Conservation (phyloP, 768 basidiomycete species). For the Suillus sp. region DNA sequence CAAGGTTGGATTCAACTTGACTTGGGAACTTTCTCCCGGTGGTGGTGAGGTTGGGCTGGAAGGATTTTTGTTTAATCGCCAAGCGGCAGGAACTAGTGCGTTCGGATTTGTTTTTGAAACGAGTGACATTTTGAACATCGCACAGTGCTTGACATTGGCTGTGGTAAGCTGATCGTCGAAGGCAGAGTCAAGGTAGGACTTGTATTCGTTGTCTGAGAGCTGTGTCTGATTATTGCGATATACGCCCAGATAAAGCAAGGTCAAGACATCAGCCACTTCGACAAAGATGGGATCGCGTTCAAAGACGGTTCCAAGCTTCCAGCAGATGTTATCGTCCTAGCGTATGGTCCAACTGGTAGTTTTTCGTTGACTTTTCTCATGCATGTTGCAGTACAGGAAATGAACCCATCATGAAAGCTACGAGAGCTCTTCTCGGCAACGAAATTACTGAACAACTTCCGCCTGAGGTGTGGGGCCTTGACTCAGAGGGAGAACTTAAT, state of each 20-base stretch:
- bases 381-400: neutral
- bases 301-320: constrained; percentile 40
- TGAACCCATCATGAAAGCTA: neutral
- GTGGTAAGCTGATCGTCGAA: neutral
- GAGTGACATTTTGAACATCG: neutral
- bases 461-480: neutral
- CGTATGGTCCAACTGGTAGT: constrained; percentile 40
- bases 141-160: constrained; percentile 17
- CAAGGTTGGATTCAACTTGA: too few species aligned
- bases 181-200: constrained; percentile 2
- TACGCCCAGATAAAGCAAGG: constrained; percentile 32
- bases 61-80: neutral
- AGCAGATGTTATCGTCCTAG: constrained; percentile 48
- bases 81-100: neutral
- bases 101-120: neutral
- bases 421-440: neutral
- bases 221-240: neutral
- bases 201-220: neutral
- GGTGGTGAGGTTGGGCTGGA: neutral
- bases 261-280: too few species aligned
- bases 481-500: constrained; percentile 1
- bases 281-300: too few species aligned
- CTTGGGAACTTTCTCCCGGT: too few species aligned
- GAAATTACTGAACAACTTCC: neutral
- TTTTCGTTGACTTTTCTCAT: neutral